Percentiles rank a stretch among this genome's conserved stretches.
Evolutionary conservation across 106 monocot species (phyloP).

Genomic region (Amphibolis antarctica): DNA sequence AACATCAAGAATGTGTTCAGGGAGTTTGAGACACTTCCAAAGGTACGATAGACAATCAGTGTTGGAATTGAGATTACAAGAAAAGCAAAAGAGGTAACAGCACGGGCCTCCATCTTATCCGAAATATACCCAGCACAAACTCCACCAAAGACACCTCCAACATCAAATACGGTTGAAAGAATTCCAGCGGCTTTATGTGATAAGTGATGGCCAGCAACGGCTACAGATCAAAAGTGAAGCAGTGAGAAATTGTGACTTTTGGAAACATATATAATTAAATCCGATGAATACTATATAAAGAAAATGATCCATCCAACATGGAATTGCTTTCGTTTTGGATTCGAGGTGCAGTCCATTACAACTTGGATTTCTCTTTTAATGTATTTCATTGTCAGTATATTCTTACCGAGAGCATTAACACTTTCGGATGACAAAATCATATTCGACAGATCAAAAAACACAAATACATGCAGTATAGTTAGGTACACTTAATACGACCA

Average conservation of each 20-base stretch:
- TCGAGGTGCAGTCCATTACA: no score
- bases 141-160: constrained; percentile 86
- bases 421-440: no score
- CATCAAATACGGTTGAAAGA: constrained; percentile 77
- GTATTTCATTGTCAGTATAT: no score
- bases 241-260: neutral
- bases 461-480: no score
- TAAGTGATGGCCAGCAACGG: constrained; percentile 59
- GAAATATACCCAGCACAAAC: constrained; percentile 81
- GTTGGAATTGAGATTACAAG: constrained; percentile 67
- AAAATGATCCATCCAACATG: no score
- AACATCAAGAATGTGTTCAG: constrained; percentile 65
- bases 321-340: no score
- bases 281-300: no score
- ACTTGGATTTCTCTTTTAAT: no score
- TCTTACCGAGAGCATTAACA: no score
- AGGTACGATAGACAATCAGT: constrained; percentile 47
- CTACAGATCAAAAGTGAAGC: constrained; percentile 25
- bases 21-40: constrained; percentile 48
- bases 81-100: constrained; percentile 60
- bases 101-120: constrained; percentile 57
- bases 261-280: neutral
- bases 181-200: constrained; percentile 76
- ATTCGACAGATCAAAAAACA: no score
- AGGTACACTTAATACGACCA: no score